A percentile compares a stretch with the other conserved stretches of the same genome.
Conservation (phyloP, 768 basidiomycete species). For the Psilocybe subaeruginosa region DNA sequence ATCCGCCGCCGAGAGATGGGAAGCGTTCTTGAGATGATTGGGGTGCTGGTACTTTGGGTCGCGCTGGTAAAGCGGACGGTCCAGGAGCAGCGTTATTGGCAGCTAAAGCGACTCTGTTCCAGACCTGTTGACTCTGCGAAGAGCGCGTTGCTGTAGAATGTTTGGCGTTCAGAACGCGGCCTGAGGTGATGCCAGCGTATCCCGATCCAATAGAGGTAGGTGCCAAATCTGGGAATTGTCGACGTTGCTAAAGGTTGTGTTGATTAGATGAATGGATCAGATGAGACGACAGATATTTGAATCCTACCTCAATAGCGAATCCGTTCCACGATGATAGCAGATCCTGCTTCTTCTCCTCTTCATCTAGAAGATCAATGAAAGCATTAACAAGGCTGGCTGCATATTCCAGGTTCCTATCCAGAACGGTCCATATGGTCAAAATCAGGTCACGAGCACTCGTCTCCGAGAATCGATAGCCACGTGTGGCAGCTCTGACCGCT, state of each 20-base stretch:
- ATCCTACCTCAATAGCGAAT: conserved; percentile 76
- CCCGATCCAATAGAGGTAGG: conserved; percentile 61
- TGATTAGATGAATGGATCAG: background rate
- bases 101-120: conserved; percentile 87
- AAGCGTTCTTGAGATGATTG: conserved; percentile 32
- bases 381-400: conserved; percentile 75
- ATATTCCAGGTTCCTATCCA: conserved; percentile 59
- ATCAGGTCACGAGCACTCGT: conserved; percentile 83
- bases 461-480: conserved; percentile 79
- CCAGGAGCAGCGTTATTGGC: conserved; percentile 50
- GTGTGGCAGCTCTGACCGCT: conserved; percentile 74
- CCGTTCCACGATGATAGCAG: conserved; percentile 80
- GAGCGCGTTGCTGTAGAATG: conserved; percentile 66
- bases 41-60: conserved; percentile 12
- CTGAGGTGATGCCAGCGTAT: conserved; percentile 81
- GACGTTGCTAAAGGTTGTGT: conserved; percentile 61
- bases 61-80: conserved; percentile 22
- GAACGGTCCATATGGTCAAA: conserved; percentile 80
- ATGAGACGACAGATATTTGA: background rate
- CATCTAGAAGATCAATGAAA: conserved; percentile 78
- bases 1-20: conserved; percentile 32
- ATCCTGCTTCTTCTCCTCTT: conserved; percentile 81
- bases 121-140: conserved; percentile 68
- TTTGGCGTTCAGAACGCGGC: conserved; percentile 84
- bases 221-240: conserved; percentile 80